Evolutionary conservation across 306 rosid genomes (phyloP).

Genomic region (Chamaecrista fasciculata): DNA sequence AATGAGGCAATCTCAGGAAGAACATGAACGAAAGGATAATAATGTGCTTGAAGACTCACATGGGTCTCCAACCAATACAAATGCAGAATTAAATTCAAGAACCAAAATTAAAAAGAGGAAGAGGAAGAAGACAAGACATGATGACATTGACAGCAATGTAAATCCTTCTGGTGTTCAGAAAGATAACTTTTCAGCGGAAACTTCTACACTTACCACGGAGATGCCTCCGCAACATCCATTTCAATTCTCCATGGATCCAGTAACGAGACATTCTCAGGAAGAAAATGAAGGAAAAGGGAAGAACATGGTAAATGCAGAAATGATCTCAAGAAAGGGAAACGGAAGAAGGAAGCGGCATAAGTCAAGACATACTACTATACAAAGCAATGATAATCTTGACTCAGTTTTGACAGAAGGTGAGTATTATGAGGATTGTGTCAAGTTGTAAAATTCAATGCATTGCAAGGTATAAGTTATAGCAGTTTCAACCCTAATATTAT

Average conservation of each 20-base stretch:
- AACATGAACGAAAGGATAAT: neutral
- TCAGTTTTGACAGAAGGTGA: conserved; percentile 26
- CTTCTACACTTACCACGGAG: conserved; percentile 17
- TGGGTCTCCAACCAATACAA: neutral
- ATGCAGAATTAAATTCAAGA: neutral
- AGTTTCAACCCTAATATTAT: conserved; percentile 13
- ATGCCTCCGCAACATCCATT: conserved; percentile 29
- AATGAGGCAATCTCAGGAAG: neutral
- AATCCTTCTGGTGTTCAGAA: conserved; percentile 19
- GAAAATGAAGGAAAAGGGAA: conserved; percentile 26
- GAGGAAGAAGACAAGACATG: conserved; percentile 15
- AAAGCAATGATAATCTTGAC: conserved; percentile 22
- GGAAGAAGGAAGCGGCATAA: conserved; percentile 26
- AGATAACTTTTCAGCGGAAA: conserved; percentile 24
- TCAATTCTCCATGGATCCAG: conserved; percentile 28
- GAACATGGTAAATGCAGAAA: conserved; percentile 17
- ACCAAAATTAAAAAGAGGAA: conserved; percentile 22
- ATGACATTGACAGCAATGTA: conserved; percentile 24
- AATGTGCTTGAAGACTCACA: neutral
- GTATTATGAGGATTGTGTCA: conserved; percentile 10
- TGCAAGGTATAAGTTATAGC: conserved; percentile 18
- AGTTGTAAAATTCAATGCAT: conserved; percentile 25
- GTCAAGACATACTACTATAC: neutral
- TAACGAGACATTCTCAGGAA: conserved; percentile 21
- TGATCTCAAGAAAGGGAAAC: conserved; percentile 13